phyloP scores from a whole-genome alignment of 2,329 filamentous ascomycete species.

The Penicillium italicum region DNA sequence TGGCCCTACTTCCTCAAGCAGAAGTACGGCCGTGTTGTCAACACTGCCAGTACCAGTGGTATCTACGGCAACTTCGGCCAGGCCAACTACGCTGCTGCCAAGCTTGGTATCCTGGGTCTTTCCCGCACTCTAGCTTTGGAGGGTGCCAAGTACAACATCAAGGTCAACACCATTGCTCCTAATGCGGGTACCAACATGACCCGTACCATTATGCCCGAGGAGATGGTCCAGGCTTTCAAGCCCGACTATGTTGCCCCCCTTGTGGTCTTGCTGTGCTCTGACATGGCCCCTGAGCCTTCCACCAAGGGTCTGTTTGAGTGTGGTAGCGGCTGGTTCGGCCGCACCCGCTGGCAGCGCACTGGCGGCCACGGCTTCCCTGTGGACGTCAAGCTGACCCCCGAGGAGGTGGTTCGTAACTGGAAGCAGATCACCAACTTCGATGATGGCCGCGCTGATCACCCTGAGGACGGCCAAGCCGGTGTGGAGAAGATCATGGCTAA shows the following conservation, averaged over 20 bases:
- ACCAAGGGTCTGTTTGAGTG: slow-evolving; percentile 92
- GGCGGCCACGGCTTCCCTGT: slow-evolving; percentile 89
- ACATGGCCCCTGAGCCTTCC: slow-evolving; percentile 77
- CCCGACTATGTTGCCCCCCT: slow-evolving; percentile 96
- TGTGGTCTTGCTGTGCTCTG: slow-evolving; percentile 79
- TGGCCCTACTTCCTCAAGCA: slow-evolving; percentile 98
- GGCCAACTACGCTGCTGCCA: slow-evolving; percentile 92
- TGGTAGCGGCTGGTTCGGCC: slow-evolving; percentile 87
- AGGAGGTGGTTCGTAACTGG: slow-evolving; percentile 75
- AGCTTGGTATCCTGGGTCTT: slow-evolving; percentile 91
- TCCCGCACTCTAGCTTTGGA: slow-evolving; percentile 89
- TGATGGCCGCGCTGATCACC: slow-evolving; percentile 80
- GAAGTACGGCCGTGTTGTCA: slow-evolving; percentile 95
- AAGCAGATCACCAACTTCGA: slow-evolving; percentile 81
- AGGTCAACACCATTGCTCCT: slow-evolving; percentile 94
- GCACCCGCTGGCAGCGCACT: slow-evolving; percentile 90
- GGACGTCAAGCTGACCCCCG: slow-evolving; percentile 76
- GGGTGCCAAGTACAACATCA: slow-evolving; percentile 96
- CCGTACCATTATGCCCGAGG: slow-evolving; percentile 86
- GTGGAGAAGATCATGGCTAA: slow-evolving; percentile 80
- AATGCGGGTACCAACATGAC: slow-evolving; percentile 98
- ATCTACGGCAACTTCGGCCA: slow-evolving; percentile 99
- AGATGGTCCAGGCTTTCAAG: slow-evolving; percentile 98
- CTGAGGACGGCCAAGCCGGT: slow-evolving; percentile 71
- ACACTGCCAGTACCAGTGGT: slow-evolving; percentile 94